These are phyloP conservation scores for Tetratostichococcus sp. DNA, from an alignment of 139 green algal species.

Conservation along the genomic window DNA sequence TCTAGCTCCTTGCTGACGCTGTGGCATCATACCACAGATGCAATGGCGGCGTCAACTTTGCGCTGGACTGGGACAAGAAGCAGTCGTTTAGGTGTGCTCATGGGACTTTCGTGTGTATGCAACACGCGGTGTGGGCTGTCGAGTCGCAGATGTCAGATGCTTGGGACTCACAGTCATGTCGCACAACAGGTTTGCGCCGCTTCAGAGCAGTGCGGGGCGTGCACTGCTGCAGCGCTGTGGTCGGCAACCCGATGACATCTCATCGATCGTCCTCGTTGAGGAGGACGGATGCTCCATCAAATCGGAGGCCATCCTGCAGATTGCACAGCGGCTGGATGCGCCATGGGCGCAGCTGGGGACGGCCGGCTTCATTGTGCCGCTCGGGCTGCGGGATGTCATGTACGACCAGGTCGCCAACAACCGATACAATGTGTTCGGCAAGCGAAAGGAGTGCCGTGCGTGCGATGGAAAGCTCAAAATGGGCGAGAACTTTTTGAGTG, in stretches of 20 bases:
- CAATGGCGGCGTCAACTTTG: constrained; percentile 78
- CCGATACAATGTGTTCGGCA: constrained; percentile 63
- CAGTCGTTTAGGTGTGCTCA: constrained; percentile 26
- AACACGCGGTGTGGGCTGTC: too few species aligned
- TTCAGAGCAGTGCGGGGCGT: constrained; percentile 65
- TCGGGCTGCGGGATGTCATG: constrained; percentile 38
- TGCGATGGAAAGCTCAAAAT: constrained; percentile 10
- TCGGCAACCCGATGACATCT: constrained; percentile 68
- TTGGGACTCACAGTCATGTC: neutral
- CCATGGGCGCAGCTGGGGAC: constrained; percentile 53
- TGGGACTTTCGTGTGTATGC: neutral
- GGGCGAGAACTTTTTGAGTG: neutral
- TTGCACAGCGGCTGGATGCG: constrained; percentile 39
- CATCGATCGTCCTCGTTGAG: constrained; percentile 79
- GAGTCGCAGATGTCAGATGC: too few species aligned
- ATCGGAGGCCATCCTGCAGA: constrained; percentile 60
- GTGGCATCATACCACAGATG: too few species aligned
- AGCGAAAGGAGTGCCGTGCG: constrained; percentile 46
- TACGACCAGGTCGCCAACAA: constrained; percentile 60
- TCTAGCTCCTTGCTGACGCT: too few species aligned
- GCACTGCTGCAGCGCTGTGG: constrained; percentile 60
- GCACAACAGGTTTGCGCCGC: constrained; percentile 49
- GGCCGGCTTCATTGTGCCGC: constrained; percentile 35
- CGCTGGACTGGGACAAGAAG: constrained; percentile 60
- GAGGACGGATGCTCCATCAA: constrained; percentile 34